Base-by-base conservation (phyloP, 352 stramenopile genomes). In the Phytopythium ostracodes region DNA sequence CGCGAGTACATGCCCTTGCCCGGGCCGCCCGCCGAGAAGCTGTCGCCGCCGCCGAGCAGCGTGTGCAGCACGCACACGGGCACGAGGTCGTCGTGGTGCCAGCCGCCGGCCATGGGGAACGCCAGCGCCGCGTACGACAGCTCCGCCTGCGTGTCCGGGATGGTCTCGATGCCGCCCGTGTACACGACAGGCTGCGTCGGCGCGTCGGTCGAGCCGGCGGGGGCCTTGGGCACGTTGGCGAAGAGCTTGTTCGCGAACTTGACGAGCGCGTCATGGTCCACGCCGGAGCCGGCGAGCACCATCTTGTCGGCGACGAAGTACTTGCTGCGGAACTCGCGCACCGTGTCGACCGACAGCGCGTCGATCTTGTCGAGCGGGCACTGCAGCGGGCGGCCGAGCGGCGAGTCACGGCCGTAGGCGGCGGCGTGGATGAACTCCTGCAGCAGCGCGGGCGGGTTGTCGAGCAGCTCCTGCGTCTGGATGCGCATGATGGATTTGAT, bases 1-100 rank as follows among this genome's bases (percentile, higher is more conserved):
- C 97, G 91, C 54, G 96, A 98, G 78, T 99, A 99, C 97, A 99
- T 99, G 59, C 98, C 98, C 74, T 99, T 99, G 46, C 98, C 98
- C 20, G 98, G 98, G 0, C 98, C 98, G 60, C 98, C 98, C 25
- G 98, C 97, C 43, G 96, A 99, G 75, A 99, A 99, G 59, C 94
- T 99, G 65, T 96, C 94, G 31, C 98, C 98, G 25, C 98, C 98
- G 22, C 98, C 98, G 18, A 99, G 72, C 12, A 99, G 76, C 49
- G 96, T 99, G 72, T 99, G 96, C 24, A 99, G 76, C 46, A 99
- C 97, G 60, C 96, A 99, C 38, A 97, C 89, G 0, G 97, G 85
- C 20, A 99, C 96, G 31, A 99, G 79, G 64, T 98, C 92, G 33
- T 97, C 77, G 24, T 98, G 89, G 68, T 99, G 96, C 97, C 97